A percentile compares a stretch with the other conserved stretches of the same genome.
phyloP scores from a whole-genome alignment of 2,329 filamentous ascomycete genomes.

The Intubia oerlemansii region DNA sequence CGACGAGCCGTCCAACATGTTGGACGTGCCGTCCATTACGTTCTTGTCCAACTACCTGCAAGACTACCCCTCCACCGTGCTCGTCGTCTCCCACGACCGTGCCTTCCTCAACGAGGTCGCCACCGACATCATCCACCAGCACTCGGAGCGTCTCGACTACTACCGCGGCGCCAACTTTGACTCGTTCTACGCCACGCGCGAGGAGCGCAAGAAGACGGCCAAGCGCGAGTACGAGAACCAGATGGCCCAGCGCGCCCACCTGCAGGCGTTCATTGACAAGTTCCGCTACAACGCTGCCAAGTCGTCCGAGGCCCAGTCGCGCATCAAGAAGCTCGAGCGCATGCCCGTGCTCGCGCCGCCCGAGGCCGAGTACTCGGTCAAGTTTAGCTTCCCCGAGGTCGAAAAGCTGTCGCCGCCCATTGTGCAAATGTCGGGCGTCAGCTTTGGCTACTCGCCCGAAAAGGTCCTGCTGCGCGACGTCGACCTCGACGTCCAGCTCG shows the following conservation, averaged over 20 bases:
- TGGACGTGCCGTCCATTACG: slow-evolving; percentile 98
- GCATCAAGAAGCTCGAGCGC: slow-evolving; percentile 96
- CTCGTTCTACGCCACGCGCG: slow-evolving; percentile 90
- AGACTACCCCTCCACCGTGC: slow-evolving; percentile 76
- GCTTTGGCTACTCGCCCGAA: slow-evolving; percentile 70
- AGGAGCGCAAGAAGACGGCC: slow-evolving; percentile 89
- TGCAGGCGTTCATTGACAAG: slow-evolving; percentile 98
- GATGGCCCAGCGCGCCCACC: slow-evolving; percentile 78
- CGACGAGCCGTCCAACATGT: slow-evolving; percentile 99
- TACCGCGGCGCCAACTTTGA: slow-evolving; percentile 97
- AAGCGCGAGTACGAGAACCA: slow-evolving; percentile 98
- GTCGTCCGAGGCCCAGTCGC: slow-evolving; percentile 90
- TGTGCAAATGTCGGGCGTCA: slow-evolving; percentile 86
- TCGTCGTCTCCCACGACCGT: slow-evolving; percentile 97
- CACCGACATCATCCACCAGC: slow-evolving; percentile 98
- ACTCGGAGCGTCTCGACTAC: slow-evolving; percentile 93
- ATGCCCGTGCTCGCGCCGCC: slow-evolving; percentile 85
- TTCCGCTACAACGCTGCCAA: slow-evolving; percentile 99
- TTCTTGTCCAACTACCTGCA: slow-evolving; percentile 95
- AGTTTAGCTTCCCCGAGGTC: slow-evolving; percentile 93
- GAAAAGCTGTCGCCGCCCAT: slow-evolving; percentile 96
- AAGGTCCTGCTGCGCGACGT: slow-evolving; percentile 66
- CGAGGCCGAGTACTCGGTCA: slow-evolving; percentile 84
- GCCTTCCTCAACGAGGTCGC: slow-evolving; percentile 97
- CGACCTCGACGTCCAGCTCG: slow-evolving; percentile 89